Base-by-base conservation (phyloP, 2,329 filamentous ascomycete genomes). In the Colletotrichum paranaense region DNA sequence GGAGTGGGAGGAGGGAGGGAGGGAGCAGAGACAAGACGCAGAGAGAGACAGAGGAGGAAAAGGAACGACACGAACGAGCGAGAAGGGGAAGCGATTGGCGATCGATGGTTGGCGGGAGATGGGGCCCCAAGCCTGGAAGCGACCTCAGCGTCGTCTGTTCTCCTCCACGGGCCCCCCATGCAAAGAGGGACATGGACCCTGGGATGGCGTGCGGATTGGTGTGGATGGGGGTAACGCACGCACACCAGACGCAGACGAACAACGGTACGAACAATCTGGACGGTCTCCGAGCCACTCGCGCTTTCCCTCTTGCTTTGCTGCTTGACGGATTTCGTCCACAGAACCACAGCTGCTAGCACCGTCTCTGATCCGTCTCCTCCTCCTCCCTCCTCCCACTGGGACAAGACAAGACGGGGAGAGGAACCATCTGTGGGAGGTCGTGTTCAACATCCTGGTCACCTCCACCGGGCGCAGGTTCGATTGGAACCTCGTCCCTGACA, bases 71-170 rank as follows among this genome's bases (percentile, higher is more conserved):
- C 72, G 68, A 72, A 72, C 67, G 68, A 62, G 62, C 67, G 53
- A 66, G 68, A 74, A 71, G 68, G 72, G 62, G 68, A 72, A 67
- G 72, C 72, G 72, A 74, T 74, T 73, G 72, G 68, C 72, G 72
- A 74, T 74, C 68, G 62, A 71, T 74, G 72, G 72, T 74, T 74
- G 72, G 72, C 68, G 72, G 72, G 67, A 73, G 70, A 73, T 28
- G 67, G 70, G 60, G 70, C 69, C 55, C 67, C 67, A 73, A 73
- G 70, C 70, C 67, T 73, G 70, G 70, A 62, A 73, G 70, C 67
- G 60, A 70, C 67, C 62, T 73, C 70, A 65, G 67, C 70, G 67
- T 66, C 60, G 70, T 70, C 67, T 73, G 70, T 73, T 70, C 70
- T 62, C 70, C 62, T 62, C 46, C 55, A 70, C 55, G 58, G 70